Conservation (phyloP, 2,329 filamentous ascomycete genomes). For the Conoideocrella luteorostrata region DNA sequence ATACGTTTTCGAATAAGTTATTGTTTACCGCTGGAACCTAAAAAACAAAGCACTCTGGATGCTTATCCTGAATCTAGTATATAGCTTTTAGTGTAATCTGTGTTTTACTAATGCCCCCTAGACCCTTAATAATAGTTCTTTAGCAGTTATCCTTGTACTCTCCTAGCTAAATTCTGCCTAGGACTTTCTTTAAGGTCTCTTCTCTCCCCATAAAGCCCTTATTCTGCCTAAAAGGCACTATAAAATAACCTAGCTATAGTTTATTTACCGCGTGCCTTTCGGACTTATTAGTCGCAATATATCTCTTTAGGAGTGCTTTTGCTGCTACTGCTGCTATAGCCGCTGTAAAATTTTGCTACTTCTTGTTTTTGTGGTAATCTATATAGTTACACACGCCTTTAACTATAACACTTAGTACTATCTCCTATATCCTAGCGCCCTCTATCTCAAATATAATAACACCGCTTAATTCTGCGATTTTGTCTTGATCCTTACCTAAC, state of each 20-base stretch:
- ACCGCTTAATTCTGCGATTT: conserved; percentile 17
- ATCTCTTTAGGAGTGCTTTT: conserved; percentile 9
- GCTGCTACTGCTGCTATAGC: conserved; percentile 23
- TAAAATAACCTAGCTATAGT: background rate
- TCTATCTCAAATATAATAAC: conserved; percentile 31
- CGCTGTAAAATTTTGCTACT: conserved; percentile 31
- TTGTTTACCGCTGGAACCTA: conserved; percentile 29
- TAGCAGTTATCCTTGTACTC: background rate
- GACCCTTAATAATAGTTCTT: background rate
- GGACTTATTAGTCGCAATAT: background rate
- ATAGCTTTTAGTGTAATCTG: conserved; percentile 10
- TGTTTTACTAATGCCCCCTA: background rate
- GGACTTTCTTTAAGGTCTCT: background rate
- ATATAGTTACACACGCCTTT: conserved; percentile 34
- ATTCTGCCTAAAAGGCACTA: background rate
- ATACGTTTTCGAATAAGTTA: conserved; percentile 27
- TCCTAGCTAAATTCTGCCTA: background rate
- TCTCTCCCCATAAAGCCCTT: background rate
- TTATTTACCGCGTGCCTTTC: background rate
- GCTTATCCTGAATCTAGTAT: conserved; percentile 18
- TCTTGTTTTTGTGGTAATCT: conserved; percentile 32
- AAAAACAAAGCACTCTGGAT: conserved; percentile 30
- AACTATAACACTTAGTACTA: conserved; percentile 27
- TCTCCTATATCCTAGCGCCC: conserved; percentile 23
- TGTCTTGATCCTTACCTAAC: conserved; percentile 26